Conservation (phyloP, 371 early-diverging fungal genomes). For the Mortierella sp. region DNA sequence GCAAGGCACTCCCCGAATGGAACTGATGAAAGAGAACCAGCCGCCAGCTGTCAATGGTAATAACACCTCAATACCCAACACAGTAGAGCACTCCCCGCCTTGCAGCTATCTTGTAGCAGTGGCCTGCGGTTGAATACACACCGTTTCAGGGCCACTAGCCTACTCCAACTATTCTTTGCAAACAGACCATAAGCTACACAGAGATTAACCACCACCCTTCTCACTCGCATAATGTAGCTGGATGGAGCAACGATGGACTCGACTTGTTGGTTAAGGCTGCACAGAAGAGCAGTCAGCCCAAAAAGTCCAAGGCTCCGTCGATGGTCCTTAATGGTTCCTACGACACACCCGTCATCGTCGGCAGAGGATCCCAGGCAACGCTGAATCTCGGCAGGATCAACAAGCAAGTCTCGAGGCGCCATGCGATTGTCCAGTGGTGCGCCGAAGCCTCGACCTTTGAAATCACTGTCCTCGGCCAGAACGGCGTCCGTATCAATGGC, state of each 20-base stretch:
- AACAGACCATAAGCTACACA: not conserved
- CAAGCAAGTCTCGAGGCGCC: slow-evolving; percentile 70
- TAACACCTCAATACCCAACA: not conserved
- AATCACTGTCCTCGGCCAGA: slow-evolving; percentile 68
- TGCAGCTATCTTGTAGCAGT: not conserved
- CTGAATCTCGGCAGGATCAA: slow-evolving; percentile 72
- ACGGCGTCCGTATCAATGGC: slow-evolving; percentile 62
- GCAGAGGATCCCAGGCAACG: slow-evolving; percentile 68
- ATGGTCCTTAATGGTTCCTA: slow-evolving; percentile 61
- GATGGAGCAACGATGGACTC: slow-evolving; percentile 27
- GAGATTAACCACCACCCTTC: not conserved
- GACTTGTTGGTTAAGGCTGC: slow-evolving; percentile 47
- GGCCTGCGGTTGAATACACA: not conserved
- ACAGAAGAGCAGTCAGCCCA: slow-evolving; percentile 23
- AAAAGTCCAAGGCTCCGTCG: slow-evolving; percentile 29
- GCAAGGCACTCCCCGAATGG: slow-evolving; percentile 17
- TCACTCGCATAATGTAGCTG: slow-evolving; percentile 3
- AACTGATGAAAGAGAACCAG: slow-evolving; percentile 49
- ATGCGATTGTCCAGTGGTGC: slow-evolving; percentile 67
- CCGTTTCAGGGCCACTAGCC: too few species aligned
- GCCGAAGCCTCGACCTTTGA: slow-evolving; percentile 53
- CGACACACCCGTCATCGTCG: slow-evolving; percentile 64
- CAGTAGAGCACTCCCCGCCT: not conserved
- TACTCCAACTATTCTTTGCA: too few species aligned
- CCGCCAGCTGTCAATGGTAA: slow-evolving; percentile 34